Evolutionary conservation across 2,329 filamentous ascomycete genomes (phyloP).

Genomic region (Trichophyton rubrum): DNA sequence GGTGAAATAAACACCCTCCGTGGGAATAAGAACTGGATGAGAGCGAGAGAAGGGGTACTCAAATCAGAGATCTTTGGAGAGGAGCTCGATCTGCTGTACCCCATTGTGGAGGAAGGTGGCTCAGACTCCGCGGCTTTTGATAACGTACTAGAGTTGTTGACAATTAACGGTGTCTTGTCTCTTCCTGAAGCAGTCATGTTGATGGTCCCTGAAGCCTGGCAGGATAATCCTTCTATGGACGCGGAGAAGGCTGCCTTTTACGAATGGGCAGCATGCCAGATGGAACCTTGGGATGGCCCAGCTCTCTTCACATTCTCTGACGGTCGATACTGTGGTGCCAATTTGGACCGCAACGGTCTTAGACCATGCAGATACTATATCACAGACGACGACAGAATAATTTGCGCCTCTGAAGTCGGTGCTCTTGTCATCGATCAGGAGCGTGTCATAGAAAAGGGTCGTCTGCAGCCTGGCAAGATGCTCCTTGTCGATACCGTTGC

Average conservation of each 20-base stretch:
- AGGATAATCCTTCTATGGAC: constrained; percentile 84
- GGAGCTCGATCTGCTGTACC: constrained; percentile 80
- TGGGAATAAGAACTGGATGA: constrained; percentile 99
- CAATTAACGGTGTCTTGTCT: constrained; percentile 90
- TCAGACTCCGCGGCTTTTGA: constrained; percentile 96
- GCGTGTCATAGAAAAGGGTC: constrained; percentile 79
- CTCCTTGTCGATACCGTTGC: constrained; percentile 82
- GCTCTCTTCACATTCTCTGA: constrained; percentile 96
- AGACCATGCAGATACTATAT: constrained; percentile 95
- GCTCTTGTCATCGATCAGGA: constrained; percentile 87
- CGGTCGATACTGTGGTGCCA: constrained; percentile 91
- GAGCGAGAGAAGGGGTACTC: constrained; percentile 87
- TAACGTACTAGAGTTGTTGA: constrained; percentile 85
- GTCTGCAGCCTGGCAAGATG: constrained; percentile 90
- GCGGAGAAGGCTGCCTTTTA: constrained; percentile 94
- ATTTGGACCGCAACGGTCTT: constrained; percentile 88
- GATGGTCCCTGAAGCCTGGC: constrained; percentile 97
- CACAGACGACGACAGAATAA: constrained; percentile 90
- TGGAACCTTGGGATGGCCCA: constrained; percentile 97
- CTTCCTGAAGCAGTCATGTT: constrained; percentile 95
- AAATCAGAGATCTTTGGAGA: constrained; percentile 86
- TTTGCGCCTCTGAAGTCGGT: constrained; percentile 92
- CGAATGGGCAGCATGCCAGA: constrained; percentile 96
- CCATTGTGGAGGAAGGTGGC: constrained; percentile 89
- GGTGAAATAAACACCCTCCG: constrained; percentile 96